Evolutionary conservation across 2,329 filamentous ascomycete genomes (phyloP).

Genomic region (Paraconiothyrium sp.): DNA sequence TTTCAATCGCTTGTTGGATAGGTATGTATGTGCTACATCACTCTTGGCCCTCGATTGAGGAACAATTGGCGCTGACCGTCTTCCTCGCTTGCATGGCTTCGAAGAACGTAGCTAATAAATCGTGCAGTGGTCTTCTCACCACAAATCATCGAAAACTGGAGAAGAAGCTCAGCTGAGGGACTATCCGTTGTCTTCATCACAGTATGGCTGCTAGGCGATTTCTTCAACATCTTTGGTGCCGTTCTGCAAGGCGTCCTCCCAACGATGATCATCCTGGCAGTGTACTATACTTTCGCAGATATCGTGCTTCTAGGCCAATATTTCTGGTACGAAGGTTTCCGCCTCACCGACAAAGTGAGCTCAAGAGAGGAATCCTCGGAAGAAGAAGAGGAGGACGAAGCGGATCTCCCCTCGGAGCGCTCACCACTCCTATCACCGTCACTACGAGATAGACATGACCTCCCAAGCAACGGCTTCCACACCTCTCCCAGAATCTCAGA

Average conservation of each 20-base stretch:
- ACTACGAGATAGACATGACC: slow-evolving; percentile 35
- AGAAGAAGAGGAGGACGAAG: slow-evolving; percentile 31
- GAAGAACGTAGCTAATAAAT: slow-evolving; percentile 23
- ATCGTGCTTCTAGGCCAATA: slow-evolving; percentile 88
- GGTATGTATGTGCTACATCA: slow-evolving; percentile 29
- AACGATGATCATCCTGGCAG: slow-evolving; percentile 94
- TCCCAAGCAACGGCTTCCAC: slow-evolving; percentile 23
- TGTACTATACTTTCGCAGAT: slow-evolving; percentile 93
- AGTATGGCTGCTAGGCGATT: slow-evolving; percentile 91
- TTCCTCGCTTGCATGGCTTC: background rate
- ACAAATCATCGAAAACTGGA: slow-evolving; percentile 96
- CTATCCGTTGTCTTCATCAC: slow-evolving; percentile 91
- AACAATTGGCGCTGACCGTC: background rate
- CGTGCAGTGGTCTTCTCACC: slow-evolving; percentile 83
- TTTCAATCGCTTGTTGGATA: slow-evolving; percentile 97
- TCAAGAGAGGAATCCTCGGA: slow-evolving; percentile 27
- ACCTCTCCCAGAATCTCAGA: slow-evolving; percentile 49
- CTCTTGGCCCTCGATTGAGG: background rate
- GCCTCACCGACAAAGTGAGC: slow-evolving; percentile 46
- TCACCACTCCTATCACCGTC: slow-evolving; percentile 46
- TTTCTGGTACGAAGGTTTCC: slow-evolving; percentile 93
- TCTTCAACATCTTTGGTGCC: slow-evolving; percentile 96
- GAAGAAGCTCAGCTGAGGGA: slow-evolving; percentile 82
- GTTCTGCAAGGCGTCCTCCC: slow-evolving; percentile 90
- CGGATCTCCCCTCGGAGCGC: slow-evolving; percentile 48